Evolutionary conservation across 2,329 filamentous ascomycete genomes (phyloP), one percentile per base, ranked within the genome.

Genomic region (Colletotrichum somersetense): DNA sequence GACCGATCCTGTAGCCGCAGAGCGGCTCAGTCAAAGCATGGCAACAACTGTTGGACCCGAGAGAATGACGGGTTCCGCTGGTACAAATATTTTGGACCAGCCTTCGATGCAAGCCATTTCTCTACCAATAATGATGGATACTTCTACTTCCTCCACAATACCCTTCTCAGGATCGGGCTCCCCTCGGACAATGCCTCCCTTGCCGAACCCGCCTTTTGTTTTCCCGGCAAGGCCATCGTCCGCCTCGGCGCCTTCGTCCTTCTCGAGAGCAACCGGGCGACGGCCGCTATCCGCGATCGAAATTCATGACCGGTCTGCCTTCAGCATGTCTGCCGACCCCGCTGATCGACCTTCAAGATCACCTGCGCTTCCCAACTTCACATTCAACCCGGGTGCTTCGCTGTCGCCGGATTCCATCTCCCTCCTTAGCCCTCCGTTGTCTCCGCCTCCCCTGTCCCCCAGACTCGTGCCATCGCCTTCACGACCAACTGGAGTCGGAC

Each of bases 401-500:
- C 77, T 77, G 48, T 77, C 76, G 30, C 78, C 77, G 30, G 82
- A 80, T 62, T 81, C 77, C 67, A 80, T 78, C 26, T 78, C 83
- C 20, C 81, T 87, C n/a, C 78, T 89, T 30, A 88, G 86, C 63
- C 89, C 89, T 18, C 86, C 89, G 0, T 81, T 87, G 20, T 88
- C 88, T n/a, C 87, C 89, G 16, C 81, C 83, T 35, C 59, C 68
- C 16, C 30, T 67, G 20, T 88, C 88, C 5, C 83, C 84, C 2
- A 81, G 83, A 48, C 79, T 83, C 1, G 80, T 84, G 23, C 88
- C 90, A n/a, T 87, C 89, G 8, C 86, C 91, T 23, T 85, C 87
- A 26, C 86, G 89, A 72, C 84, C 88, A 33, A 83, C 83, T 42
- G 90, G 91, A 30, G 93, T 95, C 78, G 91, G 92, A 40, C 95